phyloP scores from a whole-genome alignment of 1,284 basidiomycete species.

The Apiotrichum akiyoshidainum region DNA sequence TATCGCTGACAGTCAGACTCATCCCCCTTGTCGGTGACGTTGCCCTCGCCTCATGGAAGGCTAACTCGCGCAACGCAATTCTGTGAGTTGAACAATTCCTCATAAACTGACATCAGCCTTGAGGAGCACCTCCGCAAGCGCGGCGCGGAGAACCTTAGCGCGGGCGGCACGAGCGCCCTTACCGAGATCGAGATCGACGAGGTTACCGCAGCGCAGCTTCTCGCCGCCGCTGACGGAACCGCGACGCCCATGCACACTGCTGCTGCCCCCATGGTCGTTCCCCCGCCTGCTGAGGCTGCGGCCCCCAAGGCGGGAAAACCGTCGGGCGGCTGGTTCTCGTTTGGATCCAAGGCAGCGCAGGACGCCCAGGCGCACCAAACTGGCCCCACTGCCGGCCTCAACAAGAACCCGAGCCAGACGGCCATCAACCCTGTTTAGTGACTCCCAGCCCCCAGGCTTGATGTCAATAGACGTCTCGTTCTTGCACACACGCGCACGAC shows the following conservation, averaged over 20 bases:
- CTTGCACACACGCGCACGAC: no score
- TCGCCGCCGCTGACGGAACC: background rate
- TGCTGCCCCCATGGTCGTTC: background rate
- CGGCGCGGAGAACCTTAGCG: constrained; percentile 40
- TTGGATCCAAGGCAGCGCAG: background rate
- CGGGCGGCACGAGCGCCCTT: background rate
- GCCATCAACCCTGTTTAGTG: no score
- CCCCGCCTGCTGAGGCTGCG: background rate
- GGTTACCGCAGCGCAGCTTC: background rate
- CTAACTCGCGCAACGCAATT: constrained; percentile 82
- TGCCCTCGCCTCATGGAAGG: constrained; percentile 69
- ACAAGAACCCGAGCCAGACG: background rate
- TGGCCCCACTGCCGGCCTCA: no score
- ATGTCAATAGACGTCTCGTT: no score
- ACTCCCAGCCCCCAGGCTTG: no score
- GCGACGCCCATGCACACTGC: background rate
- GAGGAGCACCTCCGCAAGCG: constrained; percentile 46
- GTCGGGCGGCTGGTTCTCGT: constrained; percentile 24
- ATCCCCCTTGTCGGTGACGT: constrained; percentile 78
- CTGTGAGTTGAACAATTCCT: no score
- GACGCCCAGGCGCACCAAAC: background rate
- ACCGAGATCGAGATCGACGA: background rate
- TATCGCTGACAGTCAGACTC: constrained; percentile 41
- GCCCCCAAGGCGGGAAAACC: background rate
- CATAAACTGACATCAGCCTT: constrained; percentile 30